Evolutionary conservation across 345 rosid species (phyloP).

Genomic region (Ceriops decandra): DNA sequence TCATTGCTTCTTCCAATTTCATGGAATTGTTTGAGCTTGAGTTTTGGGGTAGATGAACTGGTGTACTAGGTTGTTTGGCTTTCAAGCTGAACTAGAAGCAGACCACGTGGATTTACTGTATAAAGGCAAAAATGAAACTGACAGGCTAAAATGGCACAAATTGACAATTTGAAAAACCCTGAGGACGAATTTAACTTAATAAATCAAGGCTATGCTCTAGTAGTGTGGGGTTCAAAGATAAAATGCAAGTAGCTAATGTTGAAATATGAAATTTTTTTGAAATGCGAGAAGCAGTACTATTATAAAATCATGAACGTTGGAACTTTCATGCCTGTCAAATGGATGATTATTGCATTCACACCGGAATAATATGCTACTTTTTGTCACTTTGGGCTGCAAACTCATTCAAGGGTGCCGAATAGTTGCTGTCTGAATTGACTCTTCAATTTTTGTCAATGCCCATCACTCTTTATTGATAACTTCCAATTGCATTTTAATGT

Average conservation of each 20-base stretch:
- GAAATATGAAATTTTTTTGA: background rate
- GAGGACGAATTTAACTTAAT: no score
- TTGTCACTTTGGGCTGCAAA: background rate
- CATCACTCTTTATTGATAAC: background rate
- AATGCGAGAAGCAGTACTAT: background rate
- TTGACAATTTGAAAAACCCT: no score
- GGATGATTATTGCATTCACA: background rate
- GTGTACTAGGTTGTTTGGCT: background rate
- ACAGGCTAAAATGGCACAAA: background rate
- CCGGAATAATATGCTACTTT: slow-evolving; percentile 8
- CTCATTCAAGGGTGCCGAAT: background rate
- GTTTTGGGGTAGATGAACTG: background rate
- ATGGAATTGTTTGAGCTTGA: background rate
- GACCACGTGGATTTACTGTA: no score
- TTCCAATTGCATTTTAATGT: background rate
- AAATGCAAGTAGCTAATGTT: background rate
- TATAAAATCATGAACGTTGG: background rate
- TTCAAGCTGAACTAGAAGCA: background rate
- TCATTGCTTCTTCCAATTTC: no score
- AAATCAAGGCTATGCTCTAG: no score
- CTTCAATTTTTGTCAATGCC: no score
- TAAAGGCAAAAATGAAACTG: background rate
- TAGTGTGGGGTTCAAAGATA: background rate
- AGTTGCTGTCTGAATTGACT: background rate
- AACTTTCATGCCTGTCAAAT: background rate